Percentiles rank a stretch among this genome's conserved stretches.
Evolutionary conservation across 805 yeast species (phyloP).

Genomic region (Candida golubevii): DNA sequence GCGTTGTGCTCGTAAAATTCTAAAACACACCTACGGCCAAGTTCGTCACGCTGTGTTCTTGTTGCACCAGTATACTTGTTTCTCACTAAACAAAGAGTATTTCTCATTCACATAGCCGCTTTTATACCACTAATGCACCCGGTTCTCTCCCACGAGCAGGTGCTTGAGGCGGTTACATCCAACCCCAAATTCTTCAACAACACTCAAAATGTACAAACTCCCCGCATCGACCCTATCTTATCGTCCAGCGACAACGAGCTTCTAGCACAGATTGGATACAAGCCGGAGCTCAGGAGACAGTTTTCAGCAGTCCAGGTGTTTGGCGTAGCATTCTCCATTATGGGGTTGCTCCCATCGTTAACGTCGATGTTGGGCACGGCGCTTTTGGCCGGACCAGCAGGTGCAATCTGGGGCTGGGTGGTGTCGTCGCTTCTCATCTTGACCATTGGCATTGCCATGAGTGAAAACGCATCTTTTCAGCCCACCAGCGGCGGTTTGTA

Average conservation of each 20-base stretch:
- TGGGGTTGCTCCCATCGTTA: constrained; percentile 66
- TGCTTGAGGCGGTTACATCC: constrained; percentile 24
- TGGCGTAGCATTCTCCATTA: constrained; percentile 67
- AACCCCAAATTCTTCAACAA: constrained; percentile 25
- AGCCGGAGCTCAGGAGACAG: constrained; percentile 59
- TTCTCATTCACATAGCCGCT: not conserved
- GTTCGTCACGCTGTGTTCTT: too few species aligned
- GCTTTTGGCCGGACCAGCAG: constrained; percentile 59
- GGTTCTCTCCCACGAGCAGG: constrained; percentile 18
- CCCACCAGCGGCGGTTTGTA: constrained; percentile 78
- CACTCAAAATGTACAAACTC: constrained; percentile 27
- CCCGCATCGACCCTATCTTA: constrained; percentile 16
- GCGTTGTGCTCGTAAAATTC: not conserved
- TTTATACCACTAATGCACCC: constrained; percentile 3
- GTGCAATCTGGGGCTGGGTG: constrained; percentile 73
- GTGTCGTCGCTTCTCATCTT: constrained; percentile 53
- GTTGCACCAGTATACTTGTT: too few species aligned
- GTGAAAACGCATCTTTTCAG: constrained; percentile 62
- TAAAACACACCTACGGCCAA: too few species aligned
- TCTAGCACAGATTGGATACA: constrained; percentile 60
- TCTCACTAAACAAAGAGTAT: too few species aligned
- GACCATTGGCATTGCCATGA: constrained; percentile 57
- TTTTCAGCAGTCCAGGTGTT: constrained; percentile 62
- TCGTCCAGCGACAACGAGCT: constrained; percentile 25
- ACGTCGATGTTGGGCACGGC: constrained; percentile 53